Conservation (phyloP, 2,329 filamentous ascomycete species). For the Ophiostoma ulmi region DNA sequence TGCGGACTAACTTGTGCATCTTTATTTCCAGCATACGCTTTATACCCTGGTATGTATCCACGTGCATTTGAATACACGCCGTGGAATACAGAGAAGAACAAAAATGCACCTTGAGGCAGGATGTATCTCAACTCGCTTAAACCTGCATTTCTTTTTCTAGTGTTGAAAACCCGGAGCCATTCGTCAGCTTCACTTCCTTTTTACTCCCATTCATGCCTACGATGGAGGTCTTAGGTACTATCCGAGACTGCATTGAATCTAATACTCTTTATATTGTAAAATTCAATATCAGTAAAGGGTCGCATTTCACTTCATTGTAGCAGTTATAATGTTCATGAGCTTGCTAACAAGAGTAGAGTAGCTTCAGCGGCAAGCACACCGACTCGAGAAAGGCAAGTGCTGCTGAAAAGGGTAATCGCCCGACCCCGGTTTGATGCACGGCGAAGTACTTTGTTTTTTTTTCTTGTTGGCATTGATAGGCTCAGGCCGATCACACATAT, state of each 20-base stretch:
- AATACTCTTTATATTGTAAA: too few relatives aligned
- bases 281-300: too few relatives aligned
- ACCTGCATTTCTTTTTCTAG: not conserved
- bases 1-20: not conserved
- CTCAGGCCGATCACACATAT: conserved; percentile 6
- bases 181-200: too few relatives aligned
- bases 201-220: too few relatives aligned
- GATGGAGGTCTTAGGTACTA: too few relatives aligned
- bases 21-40: not conserved
- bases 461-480: not conserved
- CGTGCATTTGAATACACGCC: too few relatives aligned
- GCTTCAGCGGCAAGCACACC: conserved; percentile 2
- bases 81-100: too few relatives aligned
- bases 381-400: not conserved
- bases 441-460: not conserved
- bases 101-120: not conserved
- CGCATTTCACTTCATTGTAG: too few relatives aligned
- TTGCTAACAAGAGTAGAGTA: not conserved
- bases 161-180: too few relatives aligned
- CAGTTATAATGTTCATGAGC: not conserved
- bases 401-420: not conserved
- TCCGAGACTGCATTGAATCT: too few relatives aligned
- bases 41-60: too few relatives aligned
- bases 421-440: not conserved
- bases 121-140: not conserved